Conservation (phyloP, 768 basidiomycete species). For the Boletus fagicola region DNA sequence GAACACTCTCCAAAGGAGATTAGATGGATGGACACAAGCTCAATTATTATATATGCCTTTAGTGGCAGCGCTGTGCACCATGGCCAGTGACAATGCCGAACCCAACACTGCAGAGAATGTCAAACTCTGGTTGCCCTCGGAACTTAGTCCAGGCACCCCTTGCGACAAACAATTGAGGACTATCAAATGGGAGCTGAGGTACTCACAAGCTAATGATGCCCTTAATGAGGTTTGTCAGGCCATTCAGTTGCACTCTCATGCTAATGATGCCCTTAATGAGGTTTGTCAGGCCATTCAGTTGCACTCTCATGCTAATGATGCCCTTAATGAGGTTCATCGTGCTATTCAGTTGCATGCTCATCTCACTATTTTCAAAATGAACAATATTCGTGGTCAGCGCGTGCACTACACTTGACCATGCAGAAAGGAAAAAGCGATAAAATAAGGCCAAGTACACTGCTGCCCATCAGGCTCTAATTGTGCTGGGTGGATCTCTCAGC, state of each 20-base stretch:
- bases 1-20: background rate
- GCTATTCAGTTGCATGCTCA: background rate
- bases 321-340: background rate
- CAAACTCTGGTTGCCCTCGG: background rate
- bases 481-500: background rate
- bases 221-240: background rate
- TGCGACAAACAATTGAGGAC: background rate
- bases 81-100: too few relatives aligned
- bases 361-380: background rate
- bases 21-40: background rate
- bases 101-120: background rate
- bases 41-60: constrained; percentile 3
- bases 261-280: background rate
- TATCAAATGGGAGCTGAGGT: background rate
- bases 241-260: background rate
- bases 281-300: background rate
- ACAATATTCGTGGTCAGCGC: background rate
- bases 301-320: background rate
- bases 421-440: background rate
- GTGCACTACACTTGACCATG: background rate
- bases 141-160: background rate
- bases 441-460: background rate
- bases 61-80: background rate
- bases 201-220: background rate
- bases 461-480: background rate